Evolutionary conservation across 495 filamentous ascomycete genomes (phyloP).

Genomic region (Aspergillus ostianus): DNA sequence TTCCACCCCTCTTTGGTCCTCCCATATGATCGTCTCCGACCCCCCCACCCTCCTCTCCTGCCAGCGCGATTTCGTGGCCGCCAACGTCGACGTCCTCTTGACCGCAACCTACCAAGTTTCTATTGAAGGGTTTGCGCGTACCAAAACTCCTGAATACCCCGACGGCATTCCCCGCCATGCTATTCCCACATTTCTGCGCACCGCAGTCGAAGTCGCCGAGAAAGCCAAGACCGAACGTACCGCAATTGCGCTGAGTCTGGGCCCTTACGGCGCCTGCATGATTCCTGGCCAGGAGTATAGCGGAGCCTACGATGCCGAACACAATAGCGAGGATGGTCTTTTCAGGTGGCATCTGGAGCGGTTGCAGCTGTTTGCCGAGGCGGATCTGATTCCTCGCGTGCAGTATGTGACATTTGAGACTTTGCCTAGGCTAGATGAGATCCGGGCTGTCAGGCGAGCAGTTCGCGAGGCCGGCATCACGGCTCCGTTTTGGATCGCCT

Average conservation of each 20-base stretch:
- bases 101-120: slow-evolving; percentile 67
- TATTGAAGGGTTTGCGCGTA: slow-evolving; percentile 48
- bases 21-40: slow-evolving; percentile 54
- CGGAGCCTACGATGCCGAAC: slow-evolving; percentile 53
- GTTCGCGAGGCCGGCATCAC: neutral
- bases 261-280: slow-evolving; percentile 66
- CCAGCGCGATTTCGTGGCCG: slow-evolving; percentile 50
- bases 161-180: slow-evolving; percentile 26
- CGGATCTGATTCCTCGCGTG: slow-evolving; percentile 29
- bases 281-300: slow-evolving; percentile 61
- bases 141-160: slow-evolving; percentile 26
- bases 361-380: slow-evolving; percentile 44
- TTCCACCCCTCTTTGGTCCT: slow-evolving; percentile 63
- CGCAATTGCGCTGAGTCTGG: slow-evolving; percentile 52
- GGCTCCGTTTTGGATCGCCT: slow-evolving; percentile 56
- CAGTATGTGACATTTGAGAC: slow-evolving; percentile 65
- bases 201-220: slow-evolving; percentile 34
- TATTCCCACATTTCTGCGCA: slow-evolving; percentile 23
- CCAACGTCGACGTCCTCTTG: slow-evolving; percentile 58
- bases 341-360: slow-evolving; percentile 56
- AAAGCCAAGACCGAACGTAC: slow-evolving; percentile 19
- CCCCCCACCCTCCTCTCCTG: slow-evolving; percentile 47
- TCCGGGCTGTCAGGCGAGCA: slow-evolving; percentile 48
- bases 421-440: slow-evolving; percentile 55
- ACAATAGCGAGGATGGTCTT: slow-evolving; percentile 42